phyloP scores from a whole-genome alignment of 129 eudicot species.

The Ambrosia trifida region DNA sequence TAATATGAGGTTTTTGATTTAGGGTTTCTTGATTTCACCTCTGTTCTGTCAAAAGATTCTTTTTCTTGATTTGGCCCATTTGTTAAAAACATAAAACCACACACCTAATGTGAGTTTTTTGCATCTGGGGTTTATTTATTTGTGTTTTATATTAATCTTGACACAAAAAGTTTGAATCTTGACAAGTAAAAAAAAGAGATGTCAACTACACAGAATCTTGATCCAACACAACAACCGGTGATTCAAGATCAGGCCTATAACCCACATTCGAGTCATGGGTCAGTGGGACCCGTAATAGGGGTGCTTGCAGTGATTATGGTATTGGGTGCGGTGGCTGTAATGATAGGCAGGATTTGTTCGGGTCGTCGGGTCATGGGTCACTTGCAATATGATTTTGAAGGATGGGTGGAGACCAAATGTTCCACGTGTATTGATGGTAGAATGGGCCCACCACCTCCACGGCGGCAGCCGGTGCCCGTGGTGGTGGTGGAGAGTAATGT shows the following conservation, averaged over 20 bases:
- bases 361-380: constrained; percentile 71
- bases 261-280: constrained; percentile 58
- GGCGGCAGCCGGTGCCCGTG: constrained; percentile 30
- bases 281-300: constrained; percentile 80
- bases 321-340: constrained; percentile 61
- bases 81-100: too few species aligned
- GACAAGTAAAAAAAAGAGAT: constrained; percentile 9
- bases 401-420: constrained; percentile 77
- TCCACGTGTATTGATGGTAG: constrained; percentile 70
- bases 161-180: constrained; percentile 18
- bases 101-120: too few species aligned
- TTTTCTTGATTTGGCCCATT: background rate
- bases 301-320: constrained; percentile 62
- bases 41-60: background rate
- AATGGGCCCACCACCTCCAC: constrained; percentile 48
- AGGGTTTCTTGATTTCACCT: too few species aligned
- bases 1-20: too few species aligned
- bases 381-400: constrained; percentile 66
- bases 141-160: too few species aligned
- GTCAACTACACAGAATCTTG: constrained; percentile 40
- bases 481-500: constrained; percentile 32
- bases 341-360: constrained; percentile 79
- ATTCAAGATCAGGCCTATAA: constrained; percentile 47
- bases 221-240: constrained; percentile 34
- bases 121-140: background rate